Evolutionary conservation across 2,329 filamentous ascomycete species (phyloP).

Genomic region (Cordyceps tenuipes): DNA sequence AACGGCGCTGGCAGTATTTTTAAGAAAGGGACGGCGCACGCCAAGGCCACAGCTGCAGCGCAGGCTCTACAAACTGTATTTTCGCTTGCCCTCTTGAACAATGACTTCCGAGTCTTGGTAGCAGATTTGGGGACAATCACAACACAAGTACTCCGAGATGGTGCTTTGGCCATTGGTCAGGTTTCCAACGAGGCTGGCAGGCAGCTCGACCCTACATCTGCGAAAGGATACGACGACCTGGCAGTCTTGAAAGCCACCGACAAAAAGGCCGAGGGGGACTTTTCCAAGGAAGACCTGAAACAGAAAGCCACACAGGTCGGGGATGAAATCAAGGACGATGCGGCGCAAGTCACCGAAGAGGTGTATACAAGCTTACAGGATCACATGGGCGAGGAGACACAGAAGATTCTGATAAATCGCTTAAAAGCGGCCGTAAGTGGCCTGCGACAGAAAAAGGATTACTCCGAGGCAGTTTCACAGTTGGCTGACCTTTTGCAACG

Average conservation of each 20-base stretch:
- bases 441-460: conserved; percentile 69
- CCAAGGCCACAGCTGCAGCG: conserved; percentile 42
- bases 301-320: conserved; percentile 47
- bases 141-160: conserved; percentile 79
- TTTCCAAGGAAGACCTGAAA: conserved; percentile 57
- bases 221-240: conserved; percentile 14
- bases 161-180: conserved; percentile 68
- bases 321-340: conserved; percentile 44
- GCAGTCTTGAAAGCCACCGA: conserved; percentile 15
- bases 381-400: conserved; percentile 65
- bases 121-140: conserved; percentile 71
- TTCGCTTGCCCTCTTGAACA: conserved; percentile 78
- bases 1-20: conserved; percentile 21
- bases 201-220: conserved; percentile 53
- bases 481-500: conserved; percentile 66
- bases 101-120: conserved; percentile 81
- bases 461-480: conserved; percentile 76
- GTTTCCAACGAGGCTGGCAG: conserved; percentile 68
- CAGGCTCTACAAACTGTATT: conserved; percentile 76
- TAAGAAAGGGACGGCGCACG: conserved; percentile 23
- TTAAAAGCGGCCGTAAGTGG: conserved; percentile 69
- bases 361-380: conserved; percentile 64
- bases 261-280: conserved; percentile 22
- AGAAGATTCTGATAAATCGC: conserved; percentile 62
- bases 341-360: conserved; percentile 44